Evolutionary conservation across 176 grass and related monocot genomes (phyloP), one percentile per base, ranked within the genome.

Genomic region (Triticum dicoccoides): DNA sequence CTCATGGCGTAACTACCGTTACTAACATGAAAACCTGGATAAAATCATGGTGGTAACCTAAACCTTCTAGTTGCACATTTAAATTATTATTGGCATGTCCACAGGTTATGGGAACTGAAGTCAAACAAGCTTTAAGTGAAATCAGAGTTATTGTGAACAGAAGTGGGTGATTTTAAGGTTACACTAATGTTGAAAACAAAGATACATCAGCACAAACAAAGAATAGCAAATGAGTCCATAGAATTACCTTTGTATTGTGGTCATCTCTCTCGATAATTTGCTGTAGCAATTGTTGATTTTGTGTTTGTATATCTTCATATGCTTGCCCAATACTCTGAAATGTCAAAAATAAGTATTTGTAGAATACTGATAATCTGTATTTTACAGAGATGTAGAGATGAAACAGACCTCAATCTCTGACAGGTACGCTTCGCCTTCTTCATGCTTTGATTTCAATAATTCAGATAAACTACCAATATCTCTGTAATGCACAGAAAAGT

Each of bases 241-340:
- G 47, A 81, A 76, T 80, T 69, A 98, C 96, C 93, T 98, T 98
- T 12, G 89, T 94, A 87, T 98, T 98, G 66, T 96, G 88, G 89
- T 98, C 92, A 85, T 98, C 96, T 94, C 96, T 95, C 76, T 98
- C 96, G 23, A 88, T 91, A 77, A 98, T 95, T 87, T 98, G 96
- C 58, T 95, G 93, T 71, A 98, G 69, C 38, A 98, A 87, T 58
- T 95, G 96, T 84, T 96, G 93, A 86, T 98, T 98, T 82, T 98
- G 96, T 64, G 92, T 85, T 79, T 94, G 92, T 82, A 98, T 92
- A 68, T 94, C 96, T 89, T 89, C 90, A 21, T 98, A 95, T 79
- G 96, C 91, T 88, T 94, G 90, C 3, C 88, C 93, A 69, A 98
- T 98, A 90, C 96, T 94, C 93, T 95, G 90, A 34, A 88, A 81